Evolutionary conservation across 2,329 filamentous ascomycete species (phyloP), one percentile per base, ranked within the genome.

Genomic region (Aspergillus fijiensis): DNA sequence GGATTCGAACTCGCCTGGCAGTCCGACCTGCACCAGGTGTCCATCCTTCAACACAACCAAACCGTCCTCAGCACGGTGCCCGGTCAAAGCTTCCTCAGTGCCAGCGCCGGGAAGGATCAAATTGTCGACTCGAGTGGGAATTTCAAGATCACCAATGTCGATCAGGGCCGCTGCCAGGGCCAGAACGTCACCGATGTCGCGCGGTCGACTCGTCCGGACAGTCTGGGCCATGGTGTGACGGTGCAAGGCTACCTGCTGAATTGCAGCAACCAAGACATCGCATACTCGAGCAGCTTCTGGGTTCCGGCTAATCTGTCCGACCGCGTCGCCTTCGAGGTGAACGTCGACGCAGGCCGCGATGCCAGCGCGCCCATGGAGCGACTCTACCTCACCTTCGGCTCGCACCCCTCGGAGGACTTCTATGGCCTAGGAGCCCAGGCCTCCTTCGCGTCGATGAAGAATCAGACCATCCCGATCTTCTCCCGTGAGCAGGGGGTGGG

Each of bases 391-490:
- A 55, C 52, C 16, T 69, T 67, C 35, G 53, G 54, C 12, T 69
- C 67, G 9, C 62, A 65, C 0, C 42, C 61, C 3, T 59, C 58
- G 3, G 68, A 70, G 29, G 66, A 70, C 48, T 68, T 70, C 55
- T 70, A 70, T 35, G 68, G 68, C 27, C 52, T 70, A 3, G 68
- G 68, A 39, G 67, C 57, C 5, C 68, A 70, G 56, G 67, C 56
- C 6, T 70, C 67, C 11, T 70, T 67, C 25, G 63, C 67, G 0
- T 70, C 67, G 2, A 58, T 69, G 60, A 70, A 70, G 49, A 70
- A 69, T 42, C 67, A 63, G 35, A 63, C 67, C 0, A 65, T 69
- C 12, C 67, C 68, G 1, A 67, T 70, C 19, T 69, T 69, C 55
- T 66, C 65, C 2, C 63, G 67, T 7, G 67, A 69, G 39, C 65